Evolutionary conservation across 768 basidiomycete genomes (phyloP), one percentile per base, ranked within the genome.

Genomic region (Tulasnella sp.): DNA sequence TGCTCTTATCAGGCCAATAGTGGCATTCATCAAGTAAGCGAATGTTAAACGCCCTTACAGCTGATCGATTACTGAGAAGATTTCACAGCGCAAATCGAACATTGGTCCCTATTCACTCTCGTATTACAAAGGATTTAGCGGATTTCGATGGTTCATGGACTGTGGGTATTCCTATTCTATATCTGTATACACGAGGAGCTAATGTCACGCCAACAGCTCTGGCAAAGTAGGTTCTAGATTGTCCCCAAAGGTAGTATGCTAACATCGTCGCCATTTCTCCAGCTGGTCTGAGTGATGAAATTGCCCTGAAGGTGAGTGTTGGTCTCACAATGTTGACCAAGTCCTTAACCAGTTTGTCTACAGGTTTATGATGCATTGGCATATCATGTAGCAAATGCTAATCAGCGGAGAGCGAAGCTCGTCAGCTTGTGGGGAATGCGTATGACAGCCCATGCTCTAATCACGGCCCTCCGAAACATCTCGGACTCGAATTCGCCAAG

Each of bases 81-180:
- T 35, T 48, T 2, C 57, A 22, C 58, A 98, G 93, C 64, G 82
- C 85, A 3, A 93, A 98, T 62, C 79, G 83, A 54, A 99, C 95
- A 1, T 67, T 99, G 59, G 76, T 99, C 2, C 95, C 95, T 10
- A 91, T 98, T 47, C 89, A 82, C 58, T 96, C 91, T 63, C 76
- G 80, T 48, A 80, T 96, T 3, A 77, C 84, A 32, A 83, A 90
- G 61, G 78, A 85, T 53, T 66, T 93, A 53, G 69, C 66, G 48
- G 88, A 95, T 54, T 99, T 96, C 62, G 89, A 98, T 64, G 95
- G 95, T 4, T 77, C 89, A 19, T 98, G 91, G 92, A 98, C 89
- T 48, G 86, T 90, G 63, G 62, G 83, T 73, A 28, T 56, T 51
- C 29, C 48, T 55, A 45, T 37, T 53, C 64, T 28, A 60, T 16